Percentiles rank a stretch among this genome's conserved stretches.
Conservation (phyloP, 805 yeast genomes). For the Starmerella bombicola region DNA sequence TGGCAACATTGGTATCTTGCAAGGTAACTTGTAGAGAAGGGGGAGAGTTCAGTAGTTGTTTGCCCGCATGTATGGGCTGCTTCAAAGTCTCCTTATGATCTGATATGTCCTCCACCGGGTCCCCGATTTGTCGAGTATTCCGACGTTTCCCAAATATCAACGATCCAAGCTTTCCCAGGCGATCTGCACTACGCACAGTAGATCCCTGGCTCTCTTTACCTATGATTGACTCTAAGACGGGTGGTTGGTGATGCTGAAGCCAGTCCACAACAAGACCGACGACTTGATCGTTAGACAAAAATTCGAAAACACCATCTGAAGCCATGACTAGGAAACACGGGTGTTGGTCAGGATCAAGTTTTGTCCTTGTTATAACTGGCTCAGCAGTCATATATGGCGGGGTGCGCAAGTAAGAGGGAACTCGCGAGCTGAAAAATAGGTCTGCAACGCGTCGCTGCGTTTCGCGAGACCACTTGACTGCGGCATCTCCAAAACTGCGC, state of each 20-base stretch:
- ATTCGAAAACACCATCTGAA: slow-evolving; percentile 86
- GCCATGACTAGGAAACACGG: slow-evolving; percentile 86
- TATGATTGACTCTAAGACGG: slow-evolving; percentile 18
- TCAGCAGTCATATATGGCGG: slow-evolving; percentile 98
- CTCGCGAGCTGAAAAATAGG: slow-evolving; percentile 64
- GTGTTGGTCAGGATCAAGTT: slow-evolving; percentile 47
- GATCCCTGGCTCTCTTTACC: slow-evolving; percentile 2
- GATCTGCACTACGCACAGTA: slow-evolving; percentile 1
- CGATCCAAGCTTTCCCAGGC: slow-evolving; percentile 14
- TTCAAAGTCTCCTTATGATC: slow-evolving; percentile 45
- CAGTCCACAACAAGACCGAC: slow-evolving; percentile 86
- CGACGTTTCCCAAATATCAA: slow-evolving; percentile 13
- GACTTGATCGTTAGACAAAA: slow-evolving; percentile 83
- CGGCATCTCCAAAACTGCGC: slow-evolving; percentile 93
- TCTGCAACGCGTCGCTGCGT: slow-evolving; percentile 63
- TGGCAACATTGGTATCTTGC: slow-evolving; percentile 80
- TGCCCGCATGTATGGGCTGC: slow-evolving; percentile 42
- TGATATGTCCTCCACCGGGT: slow-evolving; percentile 28
- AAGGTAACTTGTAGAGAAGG: slow-evolving; percentile 27
- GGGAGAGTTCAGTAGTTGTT: slow-evolving; percentile 22
- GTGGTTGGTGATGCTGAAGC: slow-evolving; percentile 63
- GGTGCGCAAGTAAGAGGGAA: slow-evolving; percentile 56
- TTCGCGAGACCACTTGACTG: slow-evolving; percentile 70
- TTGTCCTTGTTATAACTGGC: slow-evolving; percentile 78
- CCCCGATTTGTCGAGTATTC: slow-evolving; percentile 17